Conservation (phyloP, 805 yeast species). For the Ogataea salicorniae region DNA sequence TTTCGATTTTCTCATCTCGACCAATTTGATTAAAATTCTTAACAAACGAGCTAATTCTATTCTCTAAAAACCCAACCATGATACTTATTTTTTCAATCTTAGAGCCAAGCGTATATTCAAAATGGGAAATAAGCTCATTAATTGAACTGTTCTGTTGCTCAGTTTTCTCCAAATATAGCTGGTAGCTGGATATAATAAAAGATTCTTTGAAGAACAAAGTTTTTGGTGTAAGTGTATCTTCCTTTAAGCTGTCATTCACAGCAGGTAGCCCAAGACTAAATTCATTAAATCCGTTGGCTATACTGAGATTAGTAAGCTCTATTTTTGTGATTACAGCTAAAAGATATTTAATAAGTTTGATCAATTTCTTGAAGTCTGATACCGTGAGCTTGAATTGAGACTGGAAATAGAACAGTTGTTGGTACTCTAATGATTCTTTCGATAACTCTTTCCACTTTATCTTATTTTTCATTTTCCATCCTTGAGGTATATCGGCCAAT, state of each 20-base stretch:
- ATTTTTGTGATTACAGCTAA: conserved; percentile 11
- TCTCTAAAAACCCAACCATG: not conserved
- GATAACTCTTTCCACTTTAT: conserved; percentile 18
- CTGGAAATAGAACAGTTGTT: conserved; percentile 15
- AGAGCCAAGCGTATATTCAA: conserved; percentile 13
- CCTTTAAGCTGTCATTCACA: not conserved
- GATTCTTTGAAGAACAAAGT: conserved; percentile 19
- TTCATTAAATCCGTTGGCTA: conserved; percentile 10
- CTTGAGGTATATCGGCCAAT: conserved; percentile 15
- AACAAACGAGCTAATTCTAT: not conserved
- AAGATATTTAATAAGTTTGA: conserved; percentile 6
- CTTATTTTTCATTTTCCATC: conserved; percentile 20
- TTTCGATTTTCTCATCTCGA: not conserved
- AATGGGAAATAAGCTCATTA: conserved; percentile 10
- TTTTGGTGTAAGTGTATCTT: conserved; percentile 18
- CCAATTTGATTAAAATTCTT: not conserved
- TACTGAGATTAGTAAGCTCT: conserved; percentile 5
- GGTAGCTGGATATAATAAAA: conserved; percentile 22
- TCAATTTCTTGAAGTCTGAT: conserved; percentile 3
- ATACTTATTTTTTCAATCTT: conserved; percentile 5
- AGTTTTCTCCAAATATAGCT: conserved; percentile 19
- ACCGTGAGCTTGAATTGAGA: conserved; percentile 10
- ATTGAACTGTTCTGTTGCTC: conserved; percentile 13
- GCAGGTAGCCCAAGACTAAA: conserved; percentile 10
- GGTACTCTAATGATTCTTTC: conserved; percentile 14